phyloP scores from a whole-genome alignment of 2,329 filamentous ascomycete species.

The Exophiala sideris region DNA sequence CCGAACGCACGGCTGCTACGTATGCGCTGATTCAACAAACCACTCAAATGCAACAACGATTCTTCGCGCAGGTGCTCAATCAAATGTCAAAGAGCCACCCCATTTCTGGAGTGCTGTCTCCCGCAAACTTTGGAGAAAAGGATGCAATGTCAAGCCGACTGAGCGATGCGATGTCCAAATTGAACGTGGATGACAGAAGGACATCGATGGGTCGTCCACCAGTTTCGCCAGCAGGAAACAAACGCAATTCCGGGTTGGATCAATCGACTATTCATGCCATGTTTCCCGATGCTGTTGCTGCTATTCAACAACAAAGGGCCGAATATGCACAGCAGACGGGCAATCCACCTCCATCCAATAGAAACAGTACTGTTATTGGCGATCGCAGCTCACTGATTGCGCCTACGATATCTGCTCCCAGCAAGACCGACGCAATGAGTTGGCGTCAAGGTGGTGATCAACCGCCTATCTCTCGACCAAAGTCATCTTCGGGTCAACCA shows the following conservation, averaged over 20 bases:
- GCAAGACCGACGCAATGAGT: constrained; percentile 56
- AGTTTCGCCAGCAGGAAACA: constrained; percentile 67
- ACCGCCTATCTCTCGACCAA: constrained; percentile 61
- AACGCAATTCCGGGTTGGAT: constrained; percentile 93
- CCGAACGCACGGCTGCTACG: constrained; percentile 88
- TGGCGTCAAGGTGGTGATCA: constrained; percentile 61
- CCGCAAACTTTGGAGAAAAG: constrained; percentile 90
- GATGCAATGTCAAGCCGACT: constrained; percentile 96
- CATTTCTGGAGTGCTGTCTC: constrained; percentile 91
- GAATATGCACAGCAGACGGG: constrained; percentile 96
- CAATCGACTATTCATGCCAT: constrained; percentile 93
- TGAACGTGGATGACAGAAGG: constrained; percentile 80
- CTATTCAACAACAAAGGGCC: constrained; percentile 95
- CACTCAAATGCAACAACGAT: constrained; percentile 96
- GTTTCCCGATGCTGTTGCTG: constrained; percentile 97
- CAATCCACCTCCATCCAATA: constrained; percentile 82
- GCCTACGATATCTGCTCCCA: constrained; percentile 69
- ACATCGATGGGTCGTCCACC: constrained; percentile 82
- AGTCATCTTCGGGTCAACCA: constrained; percentile 70
- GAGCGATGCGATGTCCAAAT: constrained; percentile 93
- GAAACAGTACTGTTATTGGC: constrained; percentile 81
- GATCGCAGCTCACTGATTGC: constrained; percentile 71
- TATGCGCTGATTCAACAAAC: constrained; percentile 97
- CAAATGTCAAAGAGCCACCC: constrained; percentile 99
- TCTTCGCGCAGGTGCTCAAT: constrained; percentile 97